Evolutionary conservation across 2,329 filamentous ascomycete genomes (phyloP).

Genomic region (Pleurostoma richardsiae): DNA sequence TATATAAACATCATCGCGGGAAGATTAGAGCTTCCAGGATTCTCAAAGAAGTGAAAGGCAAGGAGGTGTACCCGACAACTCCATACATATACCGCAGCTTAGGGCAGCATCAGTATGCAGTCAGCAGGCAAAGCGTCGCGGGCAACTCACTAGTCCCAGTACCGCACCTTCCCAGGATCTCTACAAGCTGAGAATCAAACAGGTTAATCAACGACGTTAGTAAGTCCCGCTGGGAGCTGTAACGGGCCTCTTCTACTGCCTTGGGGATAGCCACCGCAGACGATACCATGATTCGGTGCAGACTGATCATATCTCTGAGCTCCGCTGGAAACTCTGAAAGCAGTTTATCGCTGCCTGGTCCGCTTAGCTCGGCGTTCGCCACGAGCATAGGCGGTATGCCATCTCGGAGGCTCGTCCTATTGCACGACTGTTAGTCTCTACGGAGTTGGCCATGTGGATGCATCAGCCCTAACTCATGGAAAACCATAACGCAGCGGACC

Average conservation of each 20-base stretch:
- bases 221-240: background rate
- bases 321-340: constrained; percentile 1
- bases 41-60: constrained; percentile 46
- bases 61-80: constrained; percentile 43
- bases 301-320: background rate
- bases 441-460: no score
- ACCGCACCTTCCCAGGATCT: background rate
- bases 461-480: constrained; percentile 19
- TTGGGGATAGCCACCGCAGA: constrained; percentile 4
- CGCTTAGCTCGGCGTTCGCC: background rate
- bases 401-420: constrained; percentile 6
- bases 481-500: constrained; percentile 27
- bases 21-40: constrained; percentile 29
- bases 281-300: constrained; percentile 7
- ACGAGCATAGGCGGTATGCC: constrained; percentile 4
- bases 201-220: constrained; percentile 4
- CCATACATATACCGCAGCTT: constrained; percentile 31
- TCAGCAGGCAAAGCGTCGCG: background rate
- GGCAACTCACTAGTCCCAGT: constrained; percentile 2
- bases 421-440: background rate
- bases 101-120: background rate
- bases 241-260: background rate
- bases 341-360: background rate
- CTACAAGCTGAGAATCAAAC: constrained; percentile 6
- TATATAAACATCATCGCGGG: constrained; percentile 42